Evolutionary conservation across 2,329 filamentous ascomycete genomes (phyloP), one percentile per base, ranked within the genome.

Genomic region (Arthrobotrys megalospora): DNA sequence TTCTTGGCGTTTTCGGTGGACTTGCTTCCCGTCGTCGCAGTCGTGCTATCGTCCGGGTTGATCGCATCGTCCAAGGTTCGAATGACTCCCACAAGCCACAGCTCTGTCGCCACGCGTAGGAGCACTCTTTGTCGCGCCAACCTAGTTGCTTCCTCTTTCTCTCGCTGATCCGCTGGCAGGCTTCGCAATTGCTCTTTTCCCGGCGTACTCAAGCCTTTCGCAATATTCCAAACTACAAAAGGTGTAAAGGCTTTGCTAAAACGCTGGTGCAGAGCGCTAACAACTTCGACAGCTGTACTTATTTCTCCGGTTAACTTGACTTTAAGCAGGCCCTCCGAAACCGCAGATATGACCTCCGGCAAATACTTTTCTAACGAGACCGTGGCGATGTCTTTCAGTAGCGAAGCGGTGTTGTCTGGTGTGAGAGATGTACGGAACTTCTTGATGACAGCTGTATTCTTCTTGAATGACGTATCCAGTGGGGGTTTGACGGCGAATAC

Each of bases 131-230:
- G 96, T 67, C 96, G 90, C 36, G 90, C 89, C 47, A 98, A 87
- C 5, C 96, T 91, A 78, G 99, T 96, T 85, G 97, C 97, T 85
- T 99, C 96, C 84, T 99, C 96, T 80, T 93, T 92, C 84, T 99
- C 96, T 64, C 93, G 92, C 34, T 94, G 89, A 81, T 99, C 96
- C 41, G 90, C 89, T 5, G 91, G 86, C 80, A 97, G 87, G 0
- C 88, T 88, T 85, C 97, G 98, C 81, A 98, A 86, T 79, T 88
- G 79, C 64, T 82, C 81, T 38, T 80, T 79, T 12, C 81, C 79
- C 6, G 81, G 81, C 8, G 81, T 82, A 16, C 80, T 80, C 50
- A 82, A 63, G 3, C 81, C 81, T 34, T 80, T 82, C 12, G 81
- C 81, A 71, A 82, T 80, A 52, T 80, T 80, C 73, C 81, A 82